Percentiles rank a stretch among this genome's conserved stretches.
These are phyloP conservation scores for Leersia perrieri DNA, from an alignment of 176 grass and related monocot species.

Conservation along the genomic window DNA sequence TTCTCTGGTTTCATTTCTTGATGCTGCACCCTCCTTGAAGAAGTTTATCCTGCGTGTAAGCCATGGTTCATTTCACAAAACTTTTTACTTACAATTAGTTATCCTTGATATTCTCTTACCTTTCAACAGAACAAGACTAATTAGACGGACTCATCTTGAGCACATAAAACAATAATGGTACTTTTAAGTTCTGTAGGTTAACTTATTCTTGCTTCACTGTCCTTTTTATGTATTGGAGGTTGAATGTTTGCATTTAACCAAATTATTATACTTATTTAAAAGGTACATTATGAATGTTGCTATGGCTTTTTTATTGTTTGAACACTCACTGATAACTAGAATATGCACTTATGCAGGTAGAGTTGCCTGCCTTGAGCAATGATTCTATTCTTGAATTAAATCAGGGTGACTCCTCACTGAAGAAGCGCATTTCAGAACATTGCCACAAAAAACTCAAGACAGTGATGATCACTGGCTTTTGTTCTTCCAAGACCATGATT, in stretches of 20 bases:
- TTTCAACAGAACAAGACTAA: background rate
- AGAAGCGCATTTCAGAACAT: background rate
- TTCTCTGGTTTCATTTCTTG: constrained; percentile 21
- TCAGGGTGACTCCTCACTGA: background rate
- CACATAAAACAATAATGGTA: no score
- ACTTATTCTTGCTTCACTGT: background rate
- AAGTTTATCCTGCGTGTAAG: constrained; percentile 21
- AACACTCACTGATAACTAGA: background rate
- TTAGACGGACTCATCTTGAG: background rate
- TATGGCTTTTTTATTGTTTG: background rate
- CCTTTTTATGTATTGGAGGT: background rate
- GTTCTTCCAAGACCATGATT: constrained; percentile 13
- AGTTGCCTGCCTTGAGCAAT: background rate
- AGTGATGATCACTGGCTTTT: constrained; percentile 24
- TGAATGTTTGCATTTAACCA: background rate
- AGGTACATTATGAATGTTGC: background rate
- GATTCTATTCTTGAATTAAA: background rate
- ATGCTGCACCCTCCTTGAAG: constrained; percentile 13
- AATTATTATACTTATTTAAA: background rate
- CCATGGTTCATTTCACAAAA: background rate
- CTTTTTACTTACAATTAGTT: background rate
- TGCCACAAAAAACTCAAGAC: background rate
- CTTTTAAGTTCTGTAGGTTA: no score
- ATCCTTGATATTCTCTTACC: background rate
- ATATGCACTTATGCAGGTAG: constrained; percentile 3